Conservation (phyloP, 169 alveolate genomes). For the Plasmodium gonderi region DNA sequence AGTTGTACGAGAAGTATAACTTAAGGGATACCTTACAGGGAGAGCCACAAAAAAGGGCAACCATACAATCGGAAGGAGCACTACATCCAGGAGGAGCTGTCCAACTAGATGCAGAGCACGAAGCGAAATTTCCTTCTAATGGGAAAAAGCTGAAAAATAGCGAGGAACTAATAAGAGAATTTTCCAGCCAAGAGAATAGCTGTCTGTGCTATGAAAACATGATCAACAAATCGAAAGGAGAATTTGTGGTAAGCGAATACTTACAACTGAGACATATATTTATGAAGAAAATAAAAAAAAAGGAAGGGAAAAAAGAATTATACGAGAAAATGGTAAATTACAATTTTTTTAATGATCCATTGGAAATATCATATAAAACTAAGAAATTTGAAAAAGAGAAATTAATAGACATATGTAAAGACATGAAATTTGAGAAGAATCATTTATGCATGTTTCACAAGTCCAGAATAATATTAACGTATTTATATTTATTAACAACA, state of each 20-base stretch:
- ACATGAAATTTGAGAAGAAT: conserved; percentile 43
- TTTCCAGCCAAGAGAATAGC: conserved; percentile 3
- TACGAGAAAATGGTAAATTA: conserved; percentile 48
- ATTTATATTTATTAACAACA: conserved; percentile 50
- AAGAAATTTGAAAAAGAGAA: conserved; percentile 24
- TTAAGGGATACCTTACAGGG: no score
- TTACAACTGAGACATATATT: conserved; percentile 27
- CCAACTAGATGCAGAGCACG: neutral
- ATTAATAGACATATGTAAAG: conserved; percentile 61
- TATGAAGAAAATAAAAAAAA: conserved; percentile 42
- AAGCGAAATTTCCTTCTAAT: no score
- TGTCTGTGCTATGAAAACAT: conserved; percentile 47
- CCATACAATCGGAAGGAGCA: neutral
- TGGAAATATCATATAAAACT: conserved; percentile 70
- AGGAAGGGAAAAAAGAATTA: conserved; percentile 19
- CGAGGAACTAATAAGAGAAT: conserved; percentile 24
- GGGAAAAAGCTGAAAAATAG: conserved; percentile 20
- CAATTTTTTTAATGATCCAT: conserved; percentile 75
- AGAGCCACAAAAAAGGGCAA: no score
- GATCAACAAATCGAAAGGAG: conserved; percentile 54
- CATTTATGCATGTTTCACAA: conserved; percentile 59
- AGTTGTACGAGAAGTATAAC: conserved; percentile 30
- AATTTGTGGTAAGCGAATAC: conserved; percentile 65
- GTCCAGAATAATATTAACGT: conserved; percentile 53
- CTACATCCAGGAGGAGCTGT: neutral